Evolutionary conservation across 2,329 filamentous ascomycete genomes (phyloP).

Genomic region (Chrysosphaeria jannelii): DNA sequence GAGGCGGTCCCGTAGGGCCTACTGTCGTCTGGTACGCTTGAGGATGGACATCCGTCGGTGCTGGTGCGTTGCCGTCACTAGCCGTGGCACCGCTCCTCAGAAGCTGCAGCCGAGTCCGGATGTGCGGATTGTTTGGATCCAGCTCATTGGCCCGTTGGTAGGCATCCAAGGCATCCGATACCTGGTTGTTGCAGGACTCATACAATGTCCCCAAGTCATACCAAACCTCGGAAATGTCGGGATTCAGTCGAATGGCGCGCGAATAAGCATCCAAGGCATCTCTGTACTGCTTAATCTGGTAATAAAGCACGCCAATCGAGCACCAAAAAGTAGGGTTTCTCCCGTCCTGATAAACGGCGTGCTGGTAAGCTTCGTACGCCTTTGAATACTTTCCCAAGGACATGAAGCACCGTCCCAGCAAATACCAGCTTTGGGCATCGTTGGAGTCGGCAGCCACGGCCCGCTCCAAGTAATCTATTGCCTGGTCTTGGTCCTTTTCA

Average conservation of each 20-base stretch:
- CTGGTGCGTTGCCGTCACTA: conserved; percentile 45
- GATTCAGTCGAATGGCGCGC: conserved; percentile 81
- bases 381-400: conserved; percentile 97
- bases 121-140: conserved; percentile 76
- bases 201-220: conserved; percentile 94
- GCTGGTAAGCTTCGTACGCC: conserved; percentile 93
- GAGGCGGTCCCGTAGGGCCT: conserved; percentile 50
- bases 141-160: conserved; percentile 86
- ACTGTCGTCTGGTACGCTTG: conserved; percentile 75
- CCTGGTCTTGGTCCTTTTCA: conserved; percentile 78
- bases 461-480: conserved; percentile 91
- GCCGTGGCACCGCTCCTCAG: conserved; percentile 54
- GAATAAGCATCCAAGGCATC: conserved; percentile 95
- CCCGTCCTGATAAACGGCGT: conserved; percentile 91
- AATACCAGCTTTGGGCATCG: conserved; percentile 95
- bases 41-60: conserved; percentile 85
- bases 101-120: conserved; percentile 78
- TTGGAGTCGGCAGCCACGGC: conserved; percentile 73
- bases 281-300: conserved; percentile 98
- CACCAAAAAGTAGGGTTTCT: conserved; percentile 98
- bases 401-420: conserved; percentile 95
- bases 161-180: conserved; percentile 79
- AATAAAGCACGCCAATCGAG: conserved; percentile 94
- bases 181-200: conserved; percentile 97
- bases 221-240: conserved; percentile 97